phyloP scores from a whole-genome alignment of 2,329 filamentous ascomycete genomes.

The Dothistroma pini region DNA sequence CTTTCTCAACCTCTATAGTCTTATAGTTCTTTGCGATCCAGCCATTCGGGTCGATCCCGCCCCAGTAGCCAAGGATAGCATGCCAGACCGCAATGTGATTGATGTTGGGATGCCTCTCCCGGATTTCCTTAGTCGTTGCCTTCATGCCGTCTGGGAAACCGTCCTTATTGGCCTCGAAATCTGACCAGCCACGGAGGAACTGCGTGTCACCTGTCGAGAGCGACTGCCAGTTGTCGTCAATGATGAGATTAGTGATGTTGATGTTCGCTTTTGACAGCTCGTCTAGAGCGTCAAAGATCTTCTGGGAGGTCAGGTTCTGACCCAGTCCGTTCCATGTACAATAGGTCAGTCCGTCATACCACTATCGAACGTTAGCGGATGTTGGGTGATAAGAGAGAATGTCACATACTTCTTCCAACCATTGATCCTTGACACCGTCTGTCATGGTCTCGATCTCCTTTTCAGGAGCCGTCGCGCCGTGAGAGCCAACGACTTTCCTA shows the following conservation, averaged over 20 bases:
- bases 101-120: conserved; percentile 64
- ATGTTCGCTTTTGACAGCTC: conserved; percentile 68
- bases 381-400: background rate
- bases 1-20: conserved; percentile 58
- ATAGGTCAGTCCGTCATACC: conserved; percentile 83
- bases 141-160: conserved; percentile 80
- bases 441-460: conserved; percentile 46
- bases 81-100: conserved; percentile 93
- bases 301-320: conserved; percentile 74
- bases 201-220: conserved; percentile 57
- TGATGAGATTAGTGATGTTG: conserved; percentile 78
- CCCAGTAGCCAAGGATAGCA: conserved; percentile 85
- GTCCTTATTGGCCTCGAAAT: conserved; percentile 78
- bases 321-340: conserved; percentile 97
- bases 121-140: conserved; percentile 64
- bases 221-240: conserved; percentile 96
- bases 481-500: conserved; percentile 57
- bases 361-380: background rate
- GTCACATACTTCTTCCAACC: conserved; percentile 70
- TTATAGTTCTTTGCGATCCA: conserved; percentile 74
- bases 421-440: conserved; percentile 53
- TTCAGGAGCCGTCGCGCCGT: conserved; percentile 42
- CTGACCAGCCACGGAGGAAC: conserved; percentile 61
- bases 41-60: conserved; percentile 72
- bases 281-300: conserved; percentile 71